Base-by-base conservation (phyloP, 2,329 filamentous ascomycete genomes). In the Amesomyces nigricolor region DNA sequence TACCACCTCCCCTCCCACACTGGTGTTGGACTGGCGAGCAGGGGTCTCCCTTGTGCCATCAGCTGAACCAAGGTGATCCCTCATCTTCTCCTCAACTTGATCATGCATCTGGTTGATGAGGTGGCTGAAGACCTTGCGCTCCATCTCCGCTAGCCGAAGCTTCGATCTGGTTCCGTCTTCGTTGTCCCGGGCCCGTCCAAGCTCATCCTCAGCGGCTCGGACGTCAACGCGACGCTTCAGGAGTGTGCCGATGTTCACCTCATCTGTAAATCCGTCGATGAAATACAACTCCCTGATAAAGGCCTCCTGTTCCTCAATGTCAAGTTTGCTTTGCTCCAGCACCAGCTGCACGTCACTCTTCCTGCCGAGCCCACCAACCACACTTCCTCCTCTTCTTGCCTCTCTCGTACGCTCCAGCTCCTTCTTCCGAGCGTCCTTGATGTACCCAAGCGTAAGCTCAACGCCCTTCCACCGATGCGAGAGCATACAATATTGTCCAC, bases 381-480 rank as follows among this genome's bases (percentile, higher is more conserved):
- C 7, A 5, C 17, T 16, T 13, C 51, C 44, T 4, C 44, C 14
- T 11, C 35, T 35, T 10, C 22, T 43, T 4, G 16, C 38, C 19
- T 50, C 57, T 39, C 52, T 48, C 11, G 47, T 35, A 1, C 56
- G 38, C 26, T 56, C 58, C 13, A 54, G 30, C 5, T 50, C 56
- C 22, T 62, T 62, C 8, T 19, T 53, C 22, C 61, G 58, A 2
- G 66, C 66, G 17, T 63, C 58, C 3, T 42, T 55, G 53, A 71
- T 62, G 54, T 66, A 66, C n/a, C 58, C 52, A 19, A 65, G 65
- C 16, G 61, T 62, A 10, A 71, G 58, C 50, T 70, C 69, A 8
- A 51, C 46, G 2, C 67, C 68, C 58, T 70, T 70, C 68, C 68
- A 71, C 35, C 67, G 66, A 44, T 71, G 68, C 2, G 68, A 70